These are phyloP conservation scores for Chlamydomonas sphaeroides DNA, from an alignment of 139 green algal genomes.

Conservation along the genomic window DNA sequence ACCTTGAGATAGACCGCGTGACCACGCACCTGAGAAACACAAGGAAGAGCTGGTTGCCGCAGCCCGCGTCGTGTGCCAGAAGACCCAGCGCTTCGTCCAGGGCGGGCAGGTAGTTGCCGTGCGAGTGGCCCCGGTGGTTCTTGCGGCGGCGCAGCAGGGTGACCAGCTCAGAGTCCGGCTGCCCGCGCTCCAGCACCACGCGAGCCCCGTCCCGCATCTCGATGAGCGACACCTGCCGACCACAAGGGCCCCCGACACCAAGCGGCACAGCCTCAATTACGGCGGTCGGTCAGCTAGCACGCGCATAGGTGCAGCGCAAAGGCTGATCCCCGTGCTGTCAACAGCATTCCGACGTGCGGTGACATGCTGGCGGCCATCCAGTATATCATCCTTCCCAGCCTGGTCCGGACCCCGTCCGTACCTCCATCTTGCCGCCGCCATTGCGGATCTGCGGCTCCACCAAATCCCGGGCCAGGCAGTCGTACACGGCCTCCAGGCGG, in stretches of 20 bases:
- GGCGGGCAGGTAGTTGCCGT: conserved; percentile 49
- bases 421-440: background rate
- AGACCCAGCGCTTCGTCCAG: conserved; percentile 9
- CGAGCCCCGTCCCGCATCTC: conserved; percentile 39
- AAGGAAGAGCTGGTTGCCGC: background rate
- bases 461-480: conserved; percentile 46
- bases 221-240: conserved; percentile 55
- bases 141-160: background rate
- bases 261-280: no score
- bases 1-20: no score
- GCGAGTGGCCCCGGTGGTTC: background rate
- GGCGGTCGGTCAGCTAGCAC: no score
- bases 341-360: no score
- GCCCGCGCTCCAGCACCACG: conserved; percentile 29
- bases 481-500: conserved; percentile 47
- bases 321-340: no score
- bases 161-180: background rate
- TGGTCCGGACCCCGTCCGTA: background rate
- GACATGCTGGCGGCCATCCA: no score
- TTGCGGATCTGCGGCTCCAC: conserved; percentile 35
- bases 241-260: no score
- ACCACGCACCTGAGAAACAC: background rate
- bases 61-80: background rate
- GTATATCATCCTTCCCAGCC: background rate
- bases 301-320: no score